These are phyloP conservation scores for Hyparrhenia diplandra DNA, from an alignment of 176 grass and related monocot genomes.

Conservation along the genomic window DNA sequence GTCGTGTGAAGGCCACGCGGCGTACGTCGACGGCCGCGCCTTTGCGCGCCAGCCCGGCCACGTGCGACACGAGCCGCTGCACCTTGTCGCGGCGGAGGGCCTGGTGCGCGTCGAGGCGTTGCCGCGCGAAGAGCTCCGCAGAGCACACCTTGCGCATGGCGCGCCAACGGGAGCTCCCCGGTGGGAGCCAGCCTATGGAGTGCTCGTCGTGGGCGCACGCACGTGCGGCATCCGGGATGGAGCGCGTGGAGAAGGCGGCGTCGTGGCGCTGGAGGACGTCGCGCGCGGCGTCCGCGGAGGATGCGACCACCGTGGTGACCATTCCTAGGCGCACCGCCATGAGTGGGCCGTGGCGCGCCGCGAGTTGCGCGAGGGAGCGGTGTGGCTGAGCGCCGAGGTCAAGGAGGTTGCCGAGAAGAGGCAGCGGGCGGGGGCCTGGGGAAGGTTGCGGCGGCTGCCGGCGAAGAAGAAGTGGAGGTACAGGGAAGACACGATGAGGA, in stretches of 20 bases:
- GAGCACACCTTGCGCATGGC: background rate
- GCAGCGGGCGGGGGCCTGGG: background rate
- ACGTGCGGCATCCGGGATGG: background rate
- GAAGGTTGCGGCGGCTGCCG: background rate
- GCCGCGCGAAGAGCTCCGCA: background rate
- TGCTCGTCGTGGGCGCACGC: background rate
- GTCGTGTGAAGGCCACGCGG: background rate
- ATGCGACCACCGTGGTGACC: background rate
- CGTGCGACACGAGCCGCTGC: background rate
- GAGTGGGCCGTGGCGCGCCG: background rate
- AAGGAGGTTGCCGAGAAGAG: background rate
- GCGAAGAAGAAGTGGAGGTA: background rate
- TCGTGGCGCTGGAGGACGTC: background rate
- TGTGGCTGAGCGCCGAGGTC: background rate
- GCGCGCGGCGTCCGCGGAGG: background rate
- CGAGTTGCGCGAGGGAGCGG: background rate
- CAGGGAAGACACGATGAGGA: background rate
- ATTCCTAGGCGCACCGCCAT: background rate
- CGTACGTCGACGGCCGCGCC: background rate
- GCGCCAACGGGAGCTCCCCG: background rate
- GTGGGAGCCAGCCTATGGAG: background rate
- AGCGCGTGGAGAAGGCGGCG: background rate
- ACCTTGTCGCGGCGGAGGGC: background rate
- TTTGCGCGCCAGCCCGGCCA: background rate
- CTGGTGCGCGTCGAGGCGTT: background rate